Conservation (phyloP, 1,284 basidiomycete species). For the Earliella scabrosa region DNA sequence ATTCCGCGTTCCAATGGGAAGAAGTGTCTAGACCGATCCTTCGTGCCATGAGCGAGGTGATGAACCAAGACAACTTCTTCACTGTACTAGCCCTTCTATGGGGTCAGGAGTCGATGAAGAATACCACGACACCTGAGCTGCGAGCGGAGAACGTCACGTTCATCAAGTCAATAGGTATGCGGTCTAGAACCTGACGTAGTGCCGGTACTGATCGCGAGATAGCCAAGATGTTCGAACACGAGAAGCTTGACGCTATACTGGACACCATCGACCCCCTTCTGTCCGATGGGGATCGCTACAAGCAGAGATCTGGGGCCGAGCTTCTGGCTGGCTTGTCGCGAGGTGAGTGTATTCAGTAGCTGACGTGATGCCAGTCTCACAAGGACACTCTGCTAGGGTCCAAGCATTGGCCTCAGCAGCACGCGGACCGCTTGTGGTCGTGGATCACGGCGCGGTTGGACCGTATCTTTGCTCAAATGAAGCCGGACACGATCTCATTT, state of each 20-base stretch:
- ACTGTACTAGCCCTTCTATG: conserved; percentile 60
- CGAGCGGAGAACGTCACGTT: conserved; percentile 68
- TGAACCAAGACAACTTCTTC: conserved; percentile 65
- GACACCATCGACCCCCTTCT: conserved; percentile 63
- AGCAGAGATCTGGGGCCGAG: conserved; percentile 91
- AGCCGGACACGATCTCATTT: conserved; percentile 81
- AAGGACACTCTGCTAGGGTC: conserved; percentile 56
- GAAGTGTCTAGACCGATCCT: conserved; percentile 62
- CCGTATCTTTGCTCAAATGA: conserved; percentile 77
- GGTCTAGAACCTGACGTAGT: conserved; percentile 8
- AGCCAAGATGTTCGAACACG: conserved; percentile 73
- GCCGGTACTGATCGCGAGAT: conserved; percentile 13
- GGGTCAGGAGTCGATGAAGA: conserved; percentile 74
- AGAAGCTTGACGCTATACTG: conserved; percentile 57
- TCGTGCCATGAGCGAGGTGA: conserved; percentile 54
- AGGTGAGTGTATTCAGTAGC: conserved; percentile 42
- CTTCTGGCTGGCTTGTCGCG: conserved; percentile 78
- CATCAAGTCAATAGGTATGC: conserved; percentile 71
- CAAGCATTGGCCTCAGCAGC: conserved; percentile 85
- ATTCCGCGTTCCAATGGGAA: conserved; percentile 71
- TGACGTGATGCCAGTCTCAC: conserved; percentile 4
- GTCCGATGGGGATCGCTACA: conserved; percentile 82
- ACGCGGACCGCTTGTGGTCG: conserved; percentile 71
- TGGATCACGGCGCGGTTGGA: conserved; percentile 82
- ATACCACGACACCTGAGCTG: conserved; percentile 53